These are phyloP conservation scores for Quercus lobata DNA, from an alignment of 331 rosid species.

Conservation along the genomic window DNA sequence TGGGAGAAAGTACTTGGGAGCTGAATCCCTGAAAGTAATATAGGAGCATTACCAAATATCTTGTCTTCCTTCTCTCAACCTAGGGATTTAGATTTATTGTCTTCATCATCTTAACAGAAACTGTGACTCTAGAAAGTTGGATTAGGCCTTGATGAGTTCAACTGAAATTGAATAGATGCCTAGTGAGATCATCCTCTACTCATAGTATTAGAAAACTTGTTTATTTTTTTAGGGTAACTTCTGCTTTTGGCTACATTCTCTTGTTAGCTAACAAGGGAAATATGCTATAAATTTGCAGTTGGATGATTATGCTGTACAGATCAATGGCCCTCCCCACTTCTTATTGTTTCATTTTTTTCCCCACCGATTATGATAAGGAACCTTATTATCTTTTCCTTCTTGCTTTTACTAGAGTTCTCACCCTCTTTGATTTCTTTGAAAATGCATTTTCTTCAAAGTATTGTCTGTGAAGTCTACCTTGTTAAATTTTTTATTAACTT, in stretches of 20 bases:
- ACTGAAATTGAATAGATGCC: neutral
- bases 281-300: neutral
- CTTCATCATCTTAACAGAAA: too few relatives aligned
- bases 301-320: neutral
- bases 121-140: neutral
- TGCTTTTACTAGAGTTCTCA: neutral
- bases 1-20: neutral
- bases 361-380: neutral
- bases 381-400: neutral
- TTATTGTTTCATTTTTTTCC: neutral
- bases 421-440: neutral
- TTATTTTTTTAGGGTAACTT: neutral
- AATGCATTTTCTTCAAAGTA: neutral
- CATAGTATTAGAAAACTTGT: neutral
- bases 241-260: neutral
- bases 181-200: neutral
- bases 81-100: neutral
- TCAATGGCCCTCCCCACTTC: neutral
- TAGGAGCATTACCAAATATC: neutral
- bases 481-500: neutral
- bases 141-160: neutral
- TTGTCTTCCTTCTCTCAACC: neutral
- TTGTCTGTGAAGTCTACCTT: neutral
- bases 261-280: neutral
- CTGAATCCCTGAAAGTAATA: neutral